These are phyloP conservation scores for Theileria annulata DNA, from an alignment of 169 alveolate species.

Conservation along the genomic window DNA sequence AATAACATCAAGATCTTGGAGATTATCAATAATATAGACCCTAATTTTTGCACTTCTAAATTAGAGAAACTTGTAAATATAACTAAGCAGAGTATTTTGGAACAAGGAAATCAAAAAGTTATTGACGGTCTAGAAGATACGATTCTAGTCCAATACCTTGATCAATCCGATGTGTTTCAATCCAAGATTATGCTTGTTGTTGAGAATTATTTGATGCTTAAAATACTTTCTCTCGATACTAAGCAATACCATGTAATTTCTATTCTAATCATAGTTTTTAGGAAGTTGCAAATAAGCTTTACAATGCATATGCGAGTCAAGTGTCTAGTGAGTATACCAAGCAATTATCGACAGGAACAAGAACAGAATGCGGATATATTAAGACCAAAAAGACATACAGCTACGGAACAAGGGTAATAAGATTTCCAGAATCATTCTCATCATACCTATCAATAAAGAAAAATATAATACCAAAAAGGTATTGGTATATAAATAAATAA, in stretches of 20 bases:
- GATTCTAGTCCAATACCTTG: constrained; percentile 20
- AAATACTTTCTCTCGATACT: constrained; percentile 44
- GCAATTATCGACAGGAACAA: constrained; percentile 15
- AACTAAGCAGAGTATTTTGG: background rate
- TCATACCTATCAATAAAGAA: constrained; percentile 46
- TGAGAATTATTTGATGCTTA: constrained; percentile 32
- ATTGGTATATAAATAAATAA: background rate
- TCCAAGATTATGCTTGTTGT: constrained; percentile 33
- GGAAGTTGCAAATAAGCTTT: constrained; percentile 49
- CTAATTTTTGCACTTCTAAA: background rate
- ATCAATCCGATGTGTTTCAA: constrained; percentile 29
- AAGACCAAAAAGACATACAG: background rate
- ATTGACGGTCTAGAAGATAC: constrained; percentile 8
- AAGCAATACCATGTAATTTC: constrained; percentile 27
- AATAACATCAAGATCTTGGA: constrained; percentile 18
- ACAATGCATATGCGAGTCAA: constrained; percentile 63
- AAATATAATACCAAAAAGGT: constrained; percentile 59
- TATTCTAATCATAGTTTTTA: background rate
- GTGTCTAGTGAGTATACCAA: constrained; percentile 40
- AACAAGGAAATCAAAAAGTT: background rate
- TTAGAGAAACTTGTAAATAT: constrained; percentile 9
- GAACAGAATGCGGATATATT: background rate
- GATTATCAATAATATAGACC: constrained; percentile 16
- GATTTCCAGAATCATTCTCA: constrained; percentile 43
- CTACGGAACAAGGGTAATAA: constrained; percentile 27